Evolutionary conservation across 371 early-diverging fungal genomes (phyloP).

Genomic region (Dipsacomyces acuminosporus): DNA sequence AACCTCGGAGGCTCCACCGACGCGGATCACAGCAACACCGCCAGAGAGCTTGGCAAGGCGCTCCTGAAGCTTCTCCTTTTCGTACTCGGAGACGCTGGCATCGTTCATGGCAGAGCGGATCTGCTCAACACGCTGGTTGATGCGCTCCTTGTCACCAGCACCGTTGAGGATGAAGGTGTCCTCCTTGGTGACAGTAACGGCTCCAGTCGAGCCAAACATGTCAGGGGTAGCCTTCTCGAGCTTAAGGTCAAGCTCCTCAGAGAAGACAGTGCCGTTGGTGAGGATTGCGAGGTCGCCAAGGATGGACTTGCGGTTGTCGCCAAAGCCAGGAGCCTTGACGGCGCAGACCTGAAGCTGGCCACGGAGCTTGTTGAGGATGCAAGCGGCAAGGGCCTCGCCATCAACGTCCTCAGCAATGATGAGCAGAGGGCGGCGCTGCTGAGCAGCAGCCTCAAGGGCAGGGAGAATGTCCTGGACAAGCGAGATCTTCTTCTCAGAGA

Average conservation of each 20-base stretch:
- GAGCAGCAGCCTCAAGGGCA: conserved; percentile 89
- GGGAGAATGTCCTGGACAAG: conserved; percentile 91
- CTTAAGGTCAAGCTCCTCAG: conserved; percentile 92
- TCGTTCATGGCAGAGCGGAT: conserved; percentile 85
- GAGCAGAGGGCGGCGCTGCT: conserved; percentile 92
- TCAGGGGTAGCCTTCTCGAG: conserved; percentile 90
- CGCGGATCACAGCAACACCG: conserved; percentile 97
- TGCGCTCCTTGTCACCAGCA: conserved; percentile 78
- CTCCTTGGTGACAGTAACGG: conserved; percentile 94
- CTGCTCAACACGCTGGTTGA: conserved; percentile 92
- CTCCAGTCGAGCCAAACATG: conserved; percentile 82
- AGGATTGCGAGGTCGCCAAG: conserved; percentile 94
- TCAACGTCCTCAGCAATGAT: conserved; percentile 97
- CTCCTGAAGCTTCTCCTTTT: conserved; percentile 97
- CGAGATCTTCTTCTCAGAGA: conserved; percentile 97
- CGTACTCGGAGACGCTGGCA: conserved; percentile 83
- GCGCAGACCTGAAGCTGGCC: conserved; percentile 94
- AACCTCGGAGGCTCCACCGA: conserved; percentile 95
- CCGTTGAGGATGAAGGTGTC: conserved; percentile 97
- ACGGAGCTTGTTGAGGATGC: conserved; percentile 97
- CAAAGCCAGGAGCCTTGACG: conserved; percentile 98
- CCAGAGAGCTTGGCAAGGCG: conserved; percentile 96
- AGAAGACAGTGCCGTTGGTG: conserved; percentile 92
- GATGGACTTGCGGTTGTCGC: conserved; percentile 98
- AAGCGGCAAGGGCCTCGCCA: conserved; percentile 97